Conservation (phyloP, 768 basidiomycete species). For the Cubamyces lactineus region DNA sequence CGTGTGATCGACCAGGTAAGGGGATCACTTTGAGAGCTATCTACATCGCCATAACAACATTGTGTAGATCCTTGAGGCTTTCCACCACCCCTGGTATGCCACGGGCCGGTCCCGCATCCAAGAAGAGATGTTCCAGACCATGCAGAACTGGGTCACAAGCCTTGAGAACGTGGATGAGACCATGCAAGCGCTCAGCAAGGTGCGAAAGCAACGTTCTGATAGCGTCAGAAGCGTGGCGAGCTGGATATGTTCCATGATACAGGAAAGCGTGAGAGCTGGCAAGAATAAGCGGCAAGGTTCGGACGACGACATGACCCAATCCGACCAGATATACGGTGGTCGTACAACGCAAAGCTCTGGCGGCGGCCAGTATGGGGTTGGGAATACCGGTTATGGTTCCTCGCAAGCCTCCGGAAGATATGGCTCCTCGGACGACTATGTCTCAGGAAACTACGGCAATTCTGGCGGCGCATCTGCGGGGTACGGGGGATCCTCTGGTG, state of each 20-base stretch:
- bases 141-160: constrained; percentile 57
- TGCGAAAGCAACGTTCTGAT: constrained; percentile 21
- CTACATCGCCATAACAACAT: not conserved
- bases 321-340: constrained; percentile 27
- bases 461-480: constrained; percentile 5
- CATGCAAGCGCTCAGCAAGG: constrained; percentile 57
- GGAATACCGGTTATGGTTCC: constrained; percentile 9
- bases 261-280: constrained; percentile 59
- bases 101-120: constrained; percentile 57
- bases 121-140: constrained; percentile 57
- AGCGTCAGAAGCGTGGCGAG: not conserved
- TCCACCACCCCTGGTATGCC: constrained; percentile 73
- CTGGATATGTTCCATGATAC: not conserved
- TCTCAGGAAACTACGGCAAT: constrained; percentile 3
- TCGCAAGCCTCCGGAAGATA: constrained; percentile 6
- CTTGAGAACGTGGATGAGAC: constrained; percentile 50
- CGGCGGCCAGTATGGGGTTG: constrained; percentile 10
- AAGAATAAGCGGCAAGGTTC: constrained; percentile 61
- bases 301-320: constrained; percentile 38
- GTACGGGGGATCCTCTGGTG: not conserved
- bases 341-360: constrained; percentile 11
- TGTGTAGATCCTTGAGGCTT: constrained; percentile 57
- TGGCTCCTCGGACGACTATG: not conserved
- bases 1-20: constrained; percentile 48
- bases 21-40: not conserved